These are phyloP conservation scores for Xylaria sp. DNA, from an alignment of 2,329 filamentous ascomycete genomes.

Conservation along the genomic window DNA sequence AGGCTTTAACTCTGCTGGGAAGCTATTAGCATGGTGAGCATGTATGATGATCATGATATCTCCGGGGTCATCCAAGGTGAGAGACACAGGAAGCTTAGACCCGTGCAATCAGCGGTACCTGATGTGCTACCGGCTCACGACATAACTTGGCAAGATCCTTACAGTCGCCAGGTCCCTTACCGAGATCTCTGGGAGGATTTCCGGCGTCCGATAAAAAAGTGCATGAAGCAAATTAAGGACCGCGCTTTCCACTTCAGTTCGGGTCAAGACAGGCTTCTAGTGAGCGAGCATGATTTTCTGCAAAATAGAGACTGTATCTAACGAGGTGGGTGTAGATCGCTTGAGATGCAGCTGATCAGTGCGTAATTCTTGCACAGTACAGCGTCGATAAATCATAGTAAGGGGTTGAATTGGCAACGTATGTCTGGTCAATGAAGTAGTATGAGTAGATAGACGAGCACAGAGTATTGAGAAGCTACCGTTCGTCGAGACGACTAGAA, in stretches of 20 bases:
- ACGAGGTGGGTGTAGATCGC: conserved; percentile 22
- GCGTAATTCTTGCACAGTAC: not conserved
- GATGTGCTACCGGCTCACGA: conserved; percentile 12
- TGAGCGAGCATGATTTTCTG: not conserved
- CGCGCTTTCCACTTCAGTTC: not conserved
- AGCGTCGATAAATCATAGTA: not conserved
- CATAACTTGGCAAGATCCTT: conserved; percentile 10
- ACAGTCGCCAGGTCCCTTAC: conserved; percentile 16
- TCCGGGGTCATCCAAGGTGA: conserved; percentile 16
- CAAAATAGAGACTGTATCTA: conserved; percentile 13
- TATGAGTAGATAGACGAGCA: too few relatives aligned
- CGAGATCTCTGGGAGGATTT: conserved; percentile 18
- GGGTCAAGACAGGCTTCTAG: not conserved
- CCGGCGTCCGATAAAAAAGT: conserved; percentile 2
- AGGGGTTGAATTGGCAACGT: not conserved
- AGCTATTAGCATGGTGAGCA: not conserved
- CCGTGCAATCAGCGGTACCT: not conserved
- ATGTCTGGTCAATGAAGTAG: not conserved
- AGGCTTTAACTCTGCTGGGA: not conserved
- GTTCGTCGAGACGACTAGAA: too few relatives aligned
- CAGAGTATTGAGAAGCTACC: too few relatives aligned
- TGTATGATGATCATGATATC: conserved; percentile 2
- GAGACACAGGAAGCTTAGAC: conserved; percentile 13
- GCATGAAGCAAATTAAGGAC: not conserved
- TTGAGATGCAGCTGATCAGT: not conserved